These are phyloP conservation scores for Penicillium sclerotigenum DNA, from an alignment of 2,329 filamentous ascomycete species.

Conservation along the genomic window DNA sequence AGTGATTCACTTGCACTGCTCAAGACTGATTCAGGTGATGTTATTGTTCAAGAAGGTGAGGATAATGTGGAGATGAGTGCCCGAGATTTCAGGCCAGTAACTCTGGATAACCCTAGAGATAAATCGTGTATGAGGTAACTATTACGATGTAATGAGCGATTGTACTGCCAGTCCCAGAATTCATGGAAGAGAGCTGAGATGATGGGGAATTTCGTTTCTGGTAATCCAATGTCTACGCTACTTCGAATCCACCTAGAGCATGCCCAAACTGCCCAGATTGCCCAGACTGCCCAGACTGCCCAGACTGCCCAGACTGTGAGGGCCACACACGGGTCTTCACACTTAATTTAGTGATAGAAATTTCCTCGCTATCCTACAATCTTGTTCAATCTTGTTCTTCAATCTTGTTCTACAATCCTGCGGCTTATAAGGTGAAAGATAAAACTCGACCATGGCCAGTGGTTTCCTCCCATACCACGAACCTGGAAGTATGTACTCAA, in stretches of 20 bases:
- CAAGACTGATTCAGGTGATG: too few species aligned
- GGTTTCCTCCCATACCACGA: constrained; percentile 43
- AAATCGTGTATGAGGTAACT: background rate
- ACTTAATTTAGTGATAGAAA: too few species aligned
- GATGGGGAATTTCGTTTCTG: background rate
- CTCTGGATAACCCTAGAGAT: too few species aligned
- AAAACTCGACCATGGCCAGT: constrained; percentile 12
- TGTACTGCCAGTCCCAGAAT: too few species aligned
- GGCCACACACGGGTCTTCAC: background rate
- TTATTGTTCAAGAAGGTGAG: too few species aligned
- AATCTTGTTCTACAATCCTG: background rate
- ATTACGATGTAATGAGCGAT: background rate
- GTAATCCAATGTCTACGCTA: background rate
- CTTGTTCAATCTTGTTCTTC: background rate
- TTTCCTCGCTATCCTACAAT: background rate
- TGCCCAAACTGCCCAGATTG: background rate
- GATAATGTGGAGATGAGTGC: too few species aligned
- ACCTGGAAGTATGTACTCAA: constrained; percentile 33
- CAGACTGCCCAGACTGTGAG: background rate
- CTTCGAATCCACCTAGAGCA: background rate
- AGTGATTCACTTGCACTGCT: too few species aligned
- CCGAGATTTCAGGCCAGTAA: too few species aligned
- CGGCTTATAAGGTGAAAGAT: background rate
- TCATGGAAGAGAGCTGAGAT: too few species aligned
- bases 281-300: background rate